phyloP scores from a whole-genome alignment of 202 grass and related monocot species.

The Saccharum hybrid region DNA sequence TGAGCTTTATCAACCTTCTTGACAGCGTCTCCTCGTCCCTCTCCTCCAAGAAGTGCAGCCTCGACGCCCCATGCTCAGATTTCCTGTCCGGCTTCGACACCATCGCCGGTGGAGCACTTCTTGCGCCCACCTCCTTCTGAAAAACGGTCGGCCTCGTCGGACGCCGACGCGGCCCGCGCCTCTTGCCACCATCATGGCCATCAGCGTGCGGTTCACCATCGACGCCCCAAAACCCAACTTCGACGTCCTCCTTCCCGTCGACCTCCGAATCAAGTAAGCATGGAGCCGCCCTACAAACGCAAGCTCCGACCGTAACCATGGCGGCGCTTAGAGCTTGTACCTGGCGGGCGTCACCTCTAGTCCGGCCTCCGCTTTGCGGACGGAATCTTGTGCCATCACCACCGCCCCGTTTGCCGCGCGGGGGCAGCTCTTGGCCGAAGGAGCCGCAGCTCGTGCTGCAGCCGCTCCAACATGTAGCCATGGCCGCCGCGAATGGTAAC shows the following conservation, averaged over 20 bases:
- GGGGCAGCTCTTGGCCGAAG: constrained; percentile 27
- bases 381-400: neutral
- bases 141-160: constrained; percentile 31
- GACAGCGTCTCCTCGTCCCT: constrained; percentile 75
- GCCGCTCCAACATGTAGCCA: constrained; percentile 53
- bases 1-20: constrained; percentile 65
- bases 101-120: neutral
- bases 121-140: constrained; percentile 18
- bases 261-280: constrained; percentile 52
- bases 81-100: constrained; percentile 27
- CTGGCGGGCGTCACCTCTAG: constrained; percentile 44
- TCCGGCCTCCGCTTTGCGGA: neutral
- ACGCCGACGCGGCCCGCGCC: constrained; percentile 30
- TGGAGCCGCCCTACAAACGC: constrained; percentile 49
- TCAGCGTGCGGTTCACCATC: constrained; percentile 35
- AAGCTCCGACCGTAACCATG: constrained; percentile 22
- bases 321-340: constrained; percentile 3
- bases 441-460: constrained; percentile 50
- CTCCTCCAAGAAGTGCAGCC: constrained; percentile 89
- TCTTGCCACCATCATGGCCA: constrained; percentile 30
- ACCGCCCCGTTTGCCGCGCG: neutral
- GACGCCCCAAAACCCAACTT: constrained; percentile 21
- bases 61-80: constrained; percentile 36
- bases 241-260: constrained; percentile 47
- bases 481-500: constrained; percentile 11